These are phyloP conservation scores for Hippophae rhamnoides DNA, from an alignment of 306 rosid genomes.

Conservation along the genomic window DNA sequence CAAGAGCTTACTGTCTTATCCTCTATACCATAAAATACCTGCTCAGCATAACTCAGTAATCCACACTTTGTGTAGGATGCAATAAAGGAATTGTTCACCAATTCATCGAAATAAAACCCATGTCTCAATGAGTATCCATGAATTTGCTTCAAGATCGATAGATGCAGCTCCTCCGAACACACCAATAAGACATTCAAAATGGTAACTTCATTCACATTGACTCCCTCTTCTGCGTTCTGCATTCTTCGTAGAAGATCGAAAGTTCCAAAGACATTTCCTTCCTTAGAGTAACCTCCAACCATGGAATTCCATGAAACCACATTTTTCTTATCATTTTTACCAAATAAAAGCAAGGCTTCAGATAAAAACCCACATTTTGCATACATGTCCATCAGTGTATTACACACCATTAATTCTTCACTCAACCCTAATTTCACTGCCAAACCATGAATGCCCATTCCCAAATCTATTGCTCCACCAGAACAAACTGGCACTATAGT, in stretches of 20 bases:
- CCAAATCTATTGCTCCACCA: constrained; percentile 36
- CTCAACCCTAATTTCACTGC: constrained; percentile 47
- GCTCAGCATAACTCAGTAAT: constrained; percentile 40
- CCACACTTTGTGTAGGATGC: constrained; percentile 66
- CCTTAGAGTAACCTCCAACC: constrained; percentile 54
- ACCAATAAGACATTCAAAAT: constrained; percentile 58
- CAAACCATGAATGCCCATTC: constrained; percentile 63
- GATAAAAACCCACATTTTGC: constrained; percentile 49
- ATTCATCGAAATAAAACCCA: constrained; percentile 39
- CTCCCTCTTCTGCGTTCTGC: constrained; percentile 34
- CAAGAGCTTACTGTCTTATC: constrained; percentile 60
- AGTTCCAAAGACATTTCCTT: constrained; percentile 33
- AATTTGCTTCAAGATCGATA: constrained; percentile 52
- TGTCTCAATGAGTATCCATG: constrained; percentile 56
- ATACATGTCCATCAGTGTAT: constrained; percentile 70
- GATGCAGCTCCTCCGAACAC: constrained; percentile 38
- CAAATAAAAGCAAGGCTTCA: constrained; percentile 41
- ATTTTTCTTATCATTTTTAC: constrained; percentile 37
- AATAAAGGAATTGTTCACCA: constrained; percentile 63
- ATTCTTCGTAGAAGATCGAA: constrained; percentile 52
- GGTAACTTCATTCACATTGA: constrained; percentile 53
- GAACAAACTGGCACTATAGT: constrained; percentile 56
- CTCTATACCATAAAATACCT: constrained; percentile 41
- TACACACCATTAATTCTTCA: constrained; percentile 47
- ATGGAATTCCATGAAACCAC: constrained; percentile 80